A percentile compares a stretch with the other conserved stretches of the same genome.
These are phyloP conservation scores for Setaria viridis DNA, from an alignment of 202 grass and related monocot genomes.

Conservation along the genomic window DNA sequence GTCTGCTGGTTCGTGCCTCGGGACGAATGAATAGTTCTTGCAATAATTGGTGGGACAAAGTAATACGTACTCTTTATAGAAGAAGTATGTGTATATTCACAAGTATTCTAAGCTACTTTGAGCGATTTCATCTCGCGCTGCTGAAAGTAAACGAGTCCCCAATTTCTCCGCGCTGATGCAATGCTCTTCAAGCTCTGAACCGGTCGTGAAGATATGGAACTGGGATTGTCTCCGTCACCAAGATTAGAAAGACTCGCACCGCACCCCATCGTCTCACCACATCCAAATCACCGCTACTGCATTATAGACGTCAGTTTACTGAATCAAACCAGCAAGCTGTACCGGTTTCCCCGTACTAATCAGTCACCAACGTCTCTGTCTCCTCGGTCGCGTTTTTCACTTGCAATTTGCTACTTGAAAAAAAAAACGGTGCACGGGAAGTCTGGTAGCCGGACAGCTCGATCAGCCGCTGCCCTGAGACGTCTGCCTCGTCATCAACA, in stretches of 20 bases:
- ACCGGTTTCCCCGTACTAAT: neutral
- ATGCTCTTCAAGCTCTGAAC: neutral
- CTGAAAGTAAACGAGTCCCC: neutral
- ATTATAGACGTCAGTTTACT: neutral
- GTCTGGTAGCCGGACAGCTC: neutral
- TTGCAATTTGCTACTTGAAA: constrained; percentile 35
- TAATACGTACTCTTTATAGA: neutral
- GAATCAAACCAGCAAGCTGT: neutral
- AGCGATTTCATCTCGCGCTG: neutral
- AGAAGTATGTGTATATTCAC: neutral
- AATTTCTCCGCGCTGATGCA: neutral
- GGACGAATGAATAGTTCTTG: neutral
- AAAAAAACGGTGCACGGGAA: neutral
- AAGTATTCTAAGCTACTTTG: neutral
- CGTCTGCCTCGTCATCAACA: neutral
- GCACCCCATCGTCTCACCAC: neutral
- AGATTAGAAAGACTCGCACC: neutral
- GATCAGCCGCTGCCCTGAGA: neutral
- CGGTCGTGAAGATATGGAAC: neutral
- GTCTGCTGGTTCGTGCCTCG: neutral
- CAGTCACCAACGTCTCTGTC: neutral
- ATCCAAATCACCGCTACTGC: neutral
- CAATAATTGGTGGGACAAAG: neutral
- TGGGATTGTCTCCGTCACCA: constrained; percentile 5
- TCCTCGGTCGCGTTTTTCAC: constrained; percentile 20